These are phyloP conservation scores for Hanseniaspora jakobsenii DNA, from an alignment of 805 yeast genomes.

Conservation along the genomic window DNA sequence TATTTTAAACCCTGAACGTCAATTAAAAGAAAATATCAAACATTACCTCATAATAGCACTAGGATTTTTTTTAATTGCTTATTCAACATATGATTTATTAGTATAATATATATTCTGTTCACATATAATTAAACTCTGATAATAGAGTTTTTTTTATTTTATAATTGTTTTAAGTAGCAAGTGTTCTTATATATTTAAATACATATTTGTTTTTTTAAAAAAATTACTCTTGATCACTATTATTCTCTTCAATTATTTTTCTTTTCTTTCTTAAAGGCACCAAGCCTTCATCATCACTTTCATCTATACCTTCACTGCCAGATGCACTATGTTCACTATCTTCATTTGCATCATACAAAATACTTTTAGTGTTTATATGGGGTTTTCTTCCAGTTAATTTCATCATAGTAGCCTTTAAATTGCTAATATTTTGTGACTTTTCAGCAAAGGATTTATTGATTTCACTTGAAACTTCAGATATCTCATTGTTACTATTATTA, in stretches of 20 bases:
- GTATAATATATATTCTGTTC: no score
- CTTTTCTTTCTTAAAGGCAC: not conserved
- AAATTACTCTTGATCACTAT: not conserved
- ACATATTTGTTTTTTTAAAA: not conserved
- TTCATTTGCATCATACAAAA: no score
- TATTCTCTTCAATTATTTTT: not conserved
- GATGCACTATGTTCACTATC: conserved; percentile 17
- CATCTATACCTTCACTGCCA: conserved; percentile 15
- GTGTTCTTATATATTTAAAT: not conserved
- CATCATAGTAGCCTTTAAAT: no score
- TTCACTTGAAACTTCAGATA: no score
- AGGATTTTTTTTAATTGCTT: conserved; percentile 65
- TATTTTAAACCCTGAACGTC: conserved; percentile 39
- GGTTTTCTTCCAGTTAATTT: no score
- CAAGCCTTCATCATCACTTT: not conserved
- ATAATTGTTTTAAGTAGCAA: no score
- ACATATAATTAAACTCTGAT: not conserved
- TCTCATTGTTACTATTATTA: no score
- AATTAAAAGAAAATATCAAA: conserved; percentile 38
- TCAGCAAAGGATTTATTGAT: no score
- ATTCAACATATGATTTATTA: conserved; percentile 48
- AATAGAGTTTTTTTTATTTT: not conserved
- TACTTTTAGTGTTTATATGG: no score
- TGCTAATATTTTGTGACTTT: no score
- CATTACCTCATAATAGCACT: conserved; percentile 51